Evolutionary conservation across 139 green algal species (phyloP), one percentile per base, ranked within the genome.

Genomic region (Nannochloris sp.): DNA sequence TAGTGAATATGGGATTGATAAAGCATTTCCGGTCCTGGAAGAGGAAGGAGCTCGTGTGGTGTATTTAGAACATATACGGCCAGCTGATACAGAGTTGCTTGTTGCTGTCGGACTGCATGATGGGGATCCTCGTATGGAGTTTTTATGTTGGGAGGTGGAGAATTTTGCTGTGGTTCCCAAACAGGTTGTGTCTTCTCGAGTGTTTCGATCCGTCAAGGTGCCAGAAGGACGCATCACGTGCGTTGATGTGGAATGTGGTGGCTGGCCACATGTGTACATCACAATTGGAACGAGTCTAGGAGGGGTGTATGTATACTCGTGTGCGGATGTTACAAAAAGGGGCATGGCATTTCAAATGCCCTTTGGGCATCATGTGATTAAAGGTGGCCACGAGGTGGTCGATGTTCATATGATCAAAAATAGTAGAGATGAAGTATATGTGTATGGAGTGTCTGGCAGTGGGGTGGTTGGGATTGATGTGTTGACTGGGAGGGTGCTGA

Each of bases 401-500:
- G n/a, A 53, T 53, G 18, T 53, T 53, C 50, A 58, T 58, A 15
- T 58, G 12, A 16, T 21, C 0, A 37, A 11, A 8, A 34, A 29
- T 9, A 8, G 11, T 11, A 23, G 7, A 23, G 50, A 19, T 58
- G 46, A 21, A 59, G 57, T 73, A 61, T 74, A 78, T 44, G 68
- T 92, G 36, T 91, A 80, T 43, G 81, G 73, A 8, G 78, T 88
- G 27, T 84, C 83, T 5, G 24, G 23, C 9, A 19, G 34, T 16
- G 49, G 49, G 24, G 31, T 59, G 18, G 57, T 44, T 19, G 74
- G 63, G 23, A 64, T 67, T 48, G 66, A 71, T 46, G 34, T 54
- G 1, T 48, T 16, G 21, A 43, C 31, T 10, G 55, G 57, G 23
- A 72, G 81, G 67, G 64, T 66, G 0, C 34, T 86, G 15, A 49